Base-by-base conservation (phyloP, 495 filamentous ascomycete genomes). In the Astrothelium macrocarpum region DNA sequence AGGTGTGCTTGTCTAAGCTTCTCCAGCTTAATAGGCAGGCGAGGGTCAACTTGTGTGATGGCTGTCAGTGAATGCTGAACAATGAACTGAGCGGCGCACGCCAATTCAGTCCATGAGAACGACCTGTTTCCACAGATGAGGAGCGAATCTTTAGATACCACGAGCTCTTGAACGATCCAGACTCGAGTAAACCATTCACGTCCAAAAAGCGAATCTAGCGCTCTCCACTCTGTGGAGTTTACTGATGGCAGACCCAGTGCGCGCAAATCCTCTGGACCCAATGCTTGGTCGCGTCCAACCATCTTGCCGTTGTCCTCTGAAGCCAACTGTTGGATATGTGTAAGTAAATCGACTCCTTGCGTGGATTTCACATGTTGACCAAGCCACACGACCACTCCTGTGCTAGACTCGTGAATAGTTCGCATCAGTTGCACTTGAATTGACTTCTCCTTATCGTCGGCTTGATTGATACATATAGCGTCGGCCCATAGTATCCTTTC, bases 381-480 rank as follows among this genome's bases (percentile, higher is more conserved):
- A 14, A 74, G 66, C 73, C 72, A 76, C 0, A 70, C 67, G 10
- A 69, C 59, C 29, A 70, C 72, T 12, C 32, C 59, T 60, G 58
- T 60, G 16, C 72, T 68, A 5, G 62, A 62, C 20, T 64, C 46
- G 59, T 72, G 74, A 16, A 77, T 75, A 0, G 32, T 63, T 12
- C 53, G 45, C 73, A 77, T 77, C 2, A 68, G 64, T 18, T 49
- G 25, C 23, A 77, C 67, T 65, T 77, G 72, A 10, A 64, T 62
- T 18, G 63, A 62, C 46, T 70, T 71, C 60, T 77, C 75, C 31
- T 68, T 56, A 12, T 66, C 23, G 31, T 77, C 68, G 53, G 70
- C 59, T 61, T 77, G 74, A 63, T 77, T 68, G 53, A 76, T 76
- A 63, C 74, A 73, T 32, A 76, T 58, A 31, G 64, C 67, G 65